Base-by-base conservation (phyloP, 257 asterid species). In the Solanum rostratum region DNA sequence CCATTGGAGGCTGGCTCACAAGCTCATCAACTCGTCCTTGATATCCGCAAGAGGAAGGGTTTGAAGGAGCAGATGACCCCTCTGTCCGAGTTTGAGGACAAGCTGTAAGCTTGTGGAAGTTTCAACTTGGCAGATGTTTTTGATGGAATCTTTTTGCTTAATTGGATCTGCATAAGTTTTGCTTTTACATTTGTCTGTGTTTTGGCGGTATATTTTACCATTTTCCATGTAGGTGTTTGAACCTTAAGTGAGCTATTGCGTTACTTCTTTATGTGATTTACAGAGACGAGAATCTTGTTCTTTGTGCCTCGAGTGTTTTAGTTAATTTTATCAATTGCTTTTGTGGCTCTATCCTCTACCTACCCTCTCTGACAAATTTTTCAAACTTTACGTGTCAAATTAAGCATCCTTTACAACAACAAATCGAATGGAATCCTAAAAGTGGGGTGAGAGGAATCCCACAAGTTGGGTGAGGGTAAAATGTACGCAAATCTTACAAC, bases 1-100 rank as follows among this genome's bases (percentile, higher is more conserved):
- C 92, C 91, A 50, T 27, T 87, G 84, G 91, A 89, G 6, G 10
- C 68, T 12, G 88, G 85, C 12, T 57, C 89, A 39, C 86, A 84
- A 57, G 90, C 89, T 29, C 13, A 88, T n/a, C 62, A 20, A 2
- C 90, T 87, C 5, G 90, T 89, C 76, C 43, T 87, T 76, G 89
- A 87, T 0, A 89, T 89, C 80, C 80, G 87, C 8, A 89, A 87
- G 92, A 89, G 90, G 89, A 89, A 89, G 86, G 92, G 91, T 76
- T 84, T 89, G 85, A 89, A 89, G 79, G 90, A 88, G 14, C 88
- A 87, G 85, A 84, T 86, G 84, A 87, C 90, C 20, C 91, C 91
- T 52, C 86, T 89, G 1, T 86, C 91, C 0, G 90, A 89, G 49
- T 89, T 43, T 50, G 90, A 89, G 70, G 91, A 89, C 85, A 89